Base-by-base conservation (phyloP, 371 early-diverging fungal genomes). In the Saksenaea oblongispora region DNA sequence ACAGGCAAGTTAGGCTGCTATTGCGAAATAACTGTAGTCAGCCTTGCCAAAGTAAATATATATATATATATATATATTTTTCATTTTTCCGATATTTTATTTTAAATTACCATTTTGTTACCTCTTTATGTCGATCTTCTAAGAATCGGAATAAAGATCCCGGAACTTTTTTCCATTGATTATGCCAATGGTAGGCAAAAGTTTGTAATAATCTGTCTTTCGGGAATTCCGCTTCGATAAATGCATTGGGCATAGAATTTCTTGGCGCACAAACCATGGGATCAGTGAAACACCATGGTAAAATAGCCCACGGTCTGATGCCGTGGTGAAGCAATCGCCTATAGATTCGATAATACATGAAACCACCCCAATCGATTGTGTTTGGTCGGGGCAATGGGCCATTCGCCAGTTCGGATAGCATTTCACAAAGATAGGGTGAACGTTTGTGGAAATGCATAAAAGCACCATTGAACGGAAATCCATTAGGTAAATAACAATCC, bases 101-200 rank as follows among this genome's bases (percentile, higher is more conserved):
- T 31, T 34, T 59, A 42, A 17, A 58, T 68, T 70, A 78, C 82
- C 82, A 81, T 0, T 75, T 76, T 14, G 76, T 73, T 10, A 68
- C 66, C 34, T 76, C 70, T 51, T 67, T 78, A 59, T 81, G 78
- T 14, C 69, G 62, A 17, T 64, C 59, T 59, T 84, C 82, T 60
- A 84, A 66, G 54, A 75, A 84, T 36, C 68, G 65, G 37, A 82
- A 84, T 28, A 84, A 59, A 14, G 75, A 72, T 1, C 84, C 84
- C 14, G 78, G 78, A 34, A 66, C 66, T 54, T 82, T 84, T 35
- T 76, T 74, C 84, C 84, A 84, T 60, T 84, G 82, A 53, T 84
- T 84, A 56, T 84, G 84, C 84, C 84, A 84, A 56, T 84, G 84
- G 47, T 75, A 84, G 3, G 84, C 80, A 70, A 84, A 84, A 0